Evolutionary conservation across 139 green algal genomes (phyloP), one percentile per base, ranked within the genome.

Genomic region (Limnomonas spitsbergensis): DNA sequence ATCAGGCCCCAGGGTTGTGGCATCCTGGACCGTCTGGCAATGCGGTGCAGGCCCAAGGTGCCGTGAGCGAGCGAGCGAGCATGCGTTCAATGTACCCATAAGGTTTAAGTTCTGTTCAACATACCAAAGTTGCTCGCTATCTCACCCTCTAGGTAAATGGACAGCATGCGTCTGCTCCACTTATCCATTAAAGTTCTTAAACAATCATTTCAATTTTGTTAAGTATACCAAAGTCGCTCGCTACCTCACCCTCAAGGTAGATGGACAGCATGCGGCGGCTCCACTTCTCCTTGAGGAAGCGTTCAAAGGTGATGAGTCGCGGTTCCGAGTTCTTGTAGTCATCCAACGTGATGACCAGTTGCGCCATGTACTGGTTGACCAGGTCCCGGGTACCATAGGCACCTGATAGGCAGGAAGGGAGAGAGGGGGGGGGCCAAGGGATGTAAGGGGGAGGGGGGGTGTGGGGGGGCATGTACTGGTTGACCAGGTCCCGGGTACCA

Each of bases 311-410:
- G 4, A 40, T 53, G 40, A 87, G 54, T 9, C 83, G 76, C 4
- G 79, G 69, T 2, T 32, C 40, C 38, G 53, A 73, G 70, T 42
- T 61, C 20, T 61, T 61, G 47, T 61, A 61, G 14, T 61, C 47
- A 14, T 61, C 47, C 20, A 75, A 54, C 1, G 66, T 85, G 42
- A 78, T 71, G 75, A 84, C 76, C 76, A 87, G 52, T 66, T 82
- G 76, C 2, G 79, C 83, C 24, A 76, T 37, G 76, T 84, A 87
- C 79, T 87, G 79, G 72, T 84, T 87, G 7, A 87, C 79, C 47
- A 87, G 66, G 9, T 82, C 79, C 38, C 78, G 75, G 29, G 79
- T 87, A 39, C 83, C 83, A 56, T 85, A 84, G 34, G 77, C 52
- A 7, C 83, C 82, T 82, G 78, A 27, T 40, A 37, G 37, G 4